Evolutionary conservation across 768 basidiomycete genomes (phyloP).

Genomic region (Leucocoprinus leucothites): DNA sequence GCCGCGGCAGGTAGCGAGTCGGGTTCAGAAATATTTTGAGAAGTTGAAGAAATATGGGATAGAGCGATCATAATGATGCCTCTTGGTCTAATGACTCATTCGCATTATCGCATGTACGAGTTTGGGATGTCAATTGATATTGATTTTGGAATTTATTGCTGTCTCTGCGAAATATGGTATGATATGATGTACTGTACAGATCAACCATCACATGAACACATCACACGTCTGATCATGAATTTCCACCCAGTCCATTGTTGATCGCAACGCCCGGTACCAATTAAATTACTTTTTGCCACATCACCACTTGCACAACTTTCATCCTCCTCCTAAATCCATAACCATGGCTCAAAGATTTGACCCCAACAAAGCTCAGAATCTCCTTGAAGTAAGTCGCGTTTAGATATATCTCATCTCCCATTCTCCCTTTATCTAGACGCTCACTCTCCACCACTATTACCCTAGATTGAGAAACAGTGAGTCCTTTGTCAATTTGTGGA

Average conservation of each 20-base stretch:
- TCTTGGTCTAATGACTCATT: slow-evolving; percentile 32
- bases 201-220: slow-evolving; percentile 12
- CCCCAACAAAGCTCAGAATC: slow-evolving; percentile 89
- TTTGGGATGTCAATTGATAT: background rate
- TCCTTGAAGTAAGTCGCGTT: slow-evolving; percentile 64
- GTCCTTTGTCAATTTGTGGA: slow-evolving; percentile 29
- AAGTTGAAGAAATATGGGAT: slow-evolving; percentile 74
- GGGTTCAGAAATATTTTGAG: slow-evolving; percentile 86
- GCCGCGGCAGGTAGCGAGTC: slow-evolving; percentile 82
- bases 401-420: background rate
- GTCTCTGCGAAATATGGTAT: slow-evolving; percentile 1
- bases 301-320: slow-evolving; percentile 9
- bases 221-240: background rate
- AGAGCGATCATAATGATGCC: slow-evolving; percentile 7
- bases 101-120: too few relatives aligned
- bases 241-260: background rate
- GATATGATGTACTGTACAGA: slow-evolving; percentile 10
- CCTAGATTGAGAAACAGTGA: slow-evolving; percentile 94
- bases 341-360: slow-evolving; percentile 66
- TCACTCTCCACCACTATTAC: background rate
- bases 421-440: background rate
- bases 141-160: too few relatives aligned
- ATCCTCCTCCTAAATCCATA: background rate
- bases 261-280: background rate
- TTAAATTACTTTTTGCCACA: slow-evolving; percentile 14